A percentile compares a stretch with the other conserved stretches of the same genome.
phyloP scores from a whole-genome alignment of 371 early-diverging fungal species.

The Mortierella sp. region DNA sequence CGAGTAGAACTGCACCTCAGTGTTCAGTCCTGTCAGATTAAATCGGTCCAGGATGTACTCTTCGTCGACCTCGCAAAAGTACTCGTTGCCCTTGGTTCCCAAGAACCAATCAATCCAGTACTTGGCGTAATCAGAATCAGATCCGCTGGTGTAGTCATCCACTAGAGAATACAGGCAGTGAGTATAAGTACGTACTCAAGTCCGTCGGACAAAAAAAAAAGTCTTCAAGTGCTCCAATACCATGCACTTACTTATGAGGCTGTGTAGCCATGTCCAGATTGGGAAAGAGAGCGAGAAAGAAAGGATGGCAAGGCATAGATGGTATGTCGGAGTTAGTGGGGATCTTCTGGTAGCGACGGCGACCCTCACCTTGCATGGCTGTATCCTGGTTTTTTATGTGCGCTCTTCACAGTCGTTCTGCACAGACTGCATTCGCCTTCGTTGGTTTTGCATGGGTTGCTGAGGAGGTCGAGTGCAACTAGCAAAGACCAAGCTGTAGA shows the following conservation, averaged over 20 bases:
- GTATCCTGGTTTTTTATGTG: too few relatives aligned
- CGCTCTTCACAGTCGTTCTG: too few relatives aligned
- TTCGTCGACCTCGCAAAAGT: constrained; percentile 94
- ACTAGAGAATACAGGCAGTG: constrained; percentile 38
- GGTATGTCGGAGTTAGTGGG: too few relatives aligned
- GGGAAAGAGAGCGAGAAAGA: too few relatives aligned
- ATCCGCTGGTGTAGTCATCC: constrained; percentile 73
- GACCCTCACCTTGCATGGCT: too few relatives aligned
- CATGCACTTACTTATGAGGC: constrained; percentile 3
- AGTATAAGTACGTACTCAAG: too few relatives aligned
- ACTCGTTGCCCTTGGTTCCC: constrained; percentile 88
- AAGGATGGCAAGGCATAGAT: too few relatives aligned
- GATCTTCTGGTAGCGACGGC: too few relatives aligned
- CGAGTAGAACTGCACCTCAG: constrained; percentile 78
- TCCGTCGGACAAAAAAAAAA: background rate
- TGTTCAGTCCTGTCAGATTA: constrained; percentile 92
- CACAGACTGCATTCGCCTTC: too few relatives aligned
- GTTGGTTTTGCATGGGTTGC: too few relatives aligned
- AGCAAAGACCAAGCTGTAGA: too few relatives aligned
- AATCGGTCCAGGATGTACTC: constrained; percentile 96
- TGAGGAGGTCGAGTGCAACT: too few relatives aligned
- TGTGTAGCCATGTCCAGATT: background rate
- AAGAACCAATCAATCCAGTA: constrained; percentile 91
- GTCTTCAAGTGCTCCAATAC: background rate
- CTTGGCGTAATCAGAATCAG: constrained; percentile 73